Conservation (phyloP, 2,329 filamentous ascomycete species). For the Phyllosticta paracitricarpa region DNA sequence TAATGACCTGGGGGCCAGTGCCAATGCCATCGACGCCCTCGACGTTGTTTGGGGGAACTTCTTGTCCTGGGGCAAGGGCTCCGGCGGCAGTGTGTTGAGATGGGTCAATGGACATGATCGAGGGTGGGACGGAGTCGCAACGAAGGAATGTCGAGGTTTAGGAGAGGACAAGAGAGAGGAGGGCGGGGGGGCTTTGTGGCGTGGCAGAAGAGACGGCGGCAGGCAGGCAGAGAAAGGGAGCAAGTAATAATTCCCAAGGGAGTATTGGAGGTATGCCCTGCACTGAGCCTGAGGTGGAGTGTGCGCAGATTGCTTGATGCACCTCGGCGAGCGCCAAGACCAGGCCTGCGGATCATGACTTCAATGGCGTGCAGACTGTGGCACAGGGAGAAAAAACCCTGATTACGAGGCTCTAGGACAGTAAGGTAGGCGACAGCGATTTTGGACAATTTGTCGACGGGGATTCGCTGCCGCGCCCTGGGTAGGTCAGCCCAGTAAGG, state of each 20-base stretch:
- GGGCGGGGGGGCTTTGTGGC: too few relatives aligned
- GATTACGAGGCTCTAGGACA: background rate
- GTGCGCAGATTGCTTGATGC: background rate
- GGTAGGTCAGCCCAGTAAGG: background rate
- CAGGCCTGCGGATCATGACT: background rate
- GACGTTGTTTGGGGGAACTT: background rate
- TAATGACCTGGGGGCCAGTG: conserved; percentile 32
- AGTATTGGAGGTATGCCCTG: background rate
- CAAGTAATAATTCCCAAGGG: background rate
- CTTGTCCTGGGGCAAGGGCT: background rate
- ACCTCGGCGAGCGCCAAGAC: background rate
- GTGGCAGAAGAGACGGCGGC: background rate
- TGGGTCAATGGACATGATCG: background rate
- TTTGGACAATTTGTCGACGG: background rate
- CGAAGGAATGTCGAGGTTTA: background rate
- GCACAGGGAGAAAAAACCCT: background rate
- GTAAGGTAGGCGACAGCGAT: background rate
- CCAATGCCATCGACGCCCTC: conserved; percentile 27
- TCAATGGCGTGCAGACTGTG: background rate
- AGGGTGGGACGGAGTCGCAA: background rate
- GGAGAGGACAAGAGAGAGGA: background rate
- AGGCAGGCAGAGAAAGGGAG: background rate
- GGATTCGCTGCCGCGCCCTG: background rate
- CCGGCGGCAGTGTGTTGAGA: background rate
- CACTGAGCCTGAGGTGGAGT: background rate